A percentile compares a stretch with the other conserved stretches of the same genome.
Conservation (phyloP, 495 filamentous ascomycete species). For the Xylaria intraflava region DNA sequence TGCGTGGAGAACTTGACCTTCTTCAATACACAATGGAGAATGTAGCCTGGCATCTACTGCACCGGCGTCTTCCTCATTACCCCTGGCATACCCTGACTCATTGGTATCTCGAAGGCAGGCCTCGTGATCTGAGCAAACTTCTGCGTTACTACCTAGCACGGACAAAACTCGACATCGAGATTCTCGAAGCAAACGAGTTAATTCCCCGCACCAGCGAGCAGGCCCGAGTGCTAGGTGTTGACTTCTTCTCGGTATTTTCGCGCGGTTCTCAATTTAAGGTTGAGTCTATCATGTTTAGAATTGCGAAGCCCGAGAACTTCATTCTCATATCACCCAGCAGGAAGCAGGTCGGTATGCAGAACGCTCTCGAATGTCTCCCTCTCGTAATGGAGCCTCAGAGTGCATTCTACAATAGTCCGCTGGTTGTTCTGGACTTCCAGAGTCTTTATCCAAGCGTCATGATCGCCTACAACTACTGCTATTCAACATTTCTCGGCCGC, state of each 20-base stretch:
- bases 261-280: slow-evolving; percentile 97
- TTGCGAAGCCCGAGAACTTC: slow-evolving; percentile 95
- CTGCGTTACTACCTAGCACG: slow-evolving; percentile 71
- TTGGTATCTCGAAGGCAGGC: slow-evolving; percentile 67
- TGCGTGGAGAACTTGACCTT: slow-evolving; percentile 83
- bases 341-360: slow-evolving; percentile 90
- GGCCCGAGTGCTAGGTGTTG: slow-evolving; percentile 83
- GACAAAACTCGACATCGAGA: slow-evolving; percentile 79
- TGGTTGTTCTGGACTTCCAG: slow-evolving; percentile 93
- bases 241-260: slow-evolving; percentile 92
- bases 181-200: slow-evolving; percentile 85
- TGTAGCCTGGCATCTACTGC: slow-evolving; percentile 85
- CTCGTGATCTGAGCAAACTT: slow-evolving; percentile 64
- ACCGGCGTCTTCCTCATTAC: slow-evolving; percentile 89
- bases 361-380: slow-evolving; percentile 89
- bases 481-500: slow-evolving; percentile 90
- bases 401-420: slow-evolving; percentile 81
- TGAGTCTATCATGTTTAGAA: slow-evolving; percentile 96
- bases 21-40: slow-evolving; percentile 97
- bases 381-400: slow-evolving; percentile 98
- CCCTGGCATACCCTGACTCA: slow-evolving; percentile 65
- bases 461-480: slow-evolving; percentile 99
- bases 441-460: slow-evolving; percentile 94
- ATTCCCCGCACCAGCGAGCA: slow-evolving; percentile 90
- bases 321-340: slow-evolving; percentile 80